Base-by-base conservation (phyloP, 345 rosid species). In the Trapa incisa region DNA sequence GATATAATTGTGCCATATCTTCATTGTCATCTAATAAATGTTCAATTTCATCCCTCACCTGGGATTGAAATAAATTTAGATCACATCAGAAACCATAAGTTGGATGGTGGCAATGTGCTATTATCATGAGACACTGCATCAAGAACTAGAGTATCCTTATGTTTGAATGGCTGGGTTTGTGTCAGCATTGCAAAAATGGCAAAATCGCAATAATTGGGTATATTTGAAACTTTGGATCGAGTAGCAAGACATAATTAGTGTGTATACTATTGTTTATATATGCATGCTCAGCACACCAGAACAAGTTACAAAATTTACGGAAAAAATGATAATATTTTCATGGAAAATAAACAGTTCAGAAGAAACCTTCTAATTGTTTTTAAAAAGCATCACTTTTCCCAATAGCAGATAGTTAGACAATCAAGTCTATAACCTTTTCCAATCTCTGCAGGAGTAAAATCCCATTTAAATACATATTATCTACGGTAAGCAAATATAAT, bases 41-140 rank as follows among this genome's bases (percentile, higher is more conserved):
- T 71, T 91, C 97, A 45, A 87, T 85, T 67, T 88, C 95, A 77
- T 93, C 98, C 73, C 98, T 87, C 72, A 90, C 92, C 95, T 93
- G 80, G 61, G 56, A 72, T 66, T 8, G 33, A 47, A 65, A 47
- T 11, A 45, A 45, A 45, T 45, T 14, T 58, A 35, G 48, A 29
- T 66, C 3, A 37, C 9, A 66, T 16, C 13, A 12, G 6, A 42
- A 22, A 66, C 48, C 53, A 70, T 47, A 52, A 41, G 17, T 14
- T 1, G 36, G 36, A 64, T 13, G 0, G 7, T 8, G 4, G 43
- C 43, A 3, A 16, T 14, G 39, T n/a, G 32, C 4, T 8, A 64
- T 16, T 64, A 4, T 3, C 32, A 6, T 11, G 1, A 11, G 35
- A 16, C 53, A 29, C 17, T 50, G 38, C 63, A 35, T 32, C 4